Conservation (phyloP, 2,329 filamentous ascomycete species). For the Dactylellina haptotyla region DNA sequence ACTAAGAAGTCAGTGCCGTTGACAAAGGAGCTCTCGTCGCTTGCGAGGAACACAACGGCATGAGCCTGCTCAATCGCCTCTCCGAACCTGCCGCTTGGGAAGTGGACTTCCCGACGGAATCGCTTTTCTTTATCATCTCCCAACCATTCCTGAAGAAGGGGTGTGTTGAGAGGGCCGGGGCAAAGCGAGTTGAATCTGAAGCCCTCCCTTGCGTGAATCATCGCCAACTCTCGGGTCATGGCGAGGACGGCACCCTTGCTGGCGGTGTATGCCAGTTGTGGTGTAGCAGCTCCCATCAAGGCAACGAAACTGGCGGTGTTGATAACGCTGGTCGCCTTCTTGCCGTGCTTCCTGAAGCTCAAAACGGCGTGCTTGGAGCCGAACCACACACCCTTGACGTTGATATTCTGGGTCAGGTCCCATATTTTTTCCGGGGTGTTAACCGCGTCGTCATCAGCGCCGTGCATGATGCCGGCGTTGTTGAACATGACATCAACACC, state of each 20-base stretch:
- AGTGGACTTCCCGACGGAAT: conserved; percentile 84
- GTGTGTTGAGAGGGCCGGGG: conserved; percentile 90
- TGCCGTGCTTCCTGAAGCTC: conserved; percentile 79
- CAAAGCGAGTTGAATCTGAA: conserved; percentile 92
- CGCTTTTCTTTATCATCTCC: conserved; percentile 87
- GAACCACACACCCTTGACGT: conserved; percentile 98
- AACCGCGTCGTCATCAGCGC: conserved; percentile 79
- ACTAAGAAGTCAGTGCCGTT: conserved; percentile 93
- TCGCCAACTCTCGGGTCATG: conserved; percentile 87
- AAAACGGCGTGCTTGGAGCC: conserved; percentile 91
- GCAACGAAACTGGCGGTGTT: conserved; percentile 92
- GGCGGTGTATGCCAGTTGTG: conserved; percentile 91
- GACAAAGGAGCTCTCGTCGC: conserved; percentile 88
- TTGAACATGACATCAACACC: conserved; percentile 94
- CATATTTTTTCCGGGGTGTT: conserved; percentile 89
- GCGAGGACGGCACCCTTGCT: conserved; percentile 93
- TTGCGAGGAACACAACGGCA: conserved; percentile 85
- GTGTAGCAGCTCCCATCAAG: conserved; percentile 84
- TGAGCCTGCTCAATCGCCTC: conserved; percentile 95
- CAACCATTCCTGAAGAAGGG: conserved; percentile 90
- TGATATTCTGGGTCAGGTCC: conserved; percentile 92
- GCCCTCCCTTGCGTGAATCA: conserved; percentile 88
- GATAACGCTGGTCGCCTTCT: conserved; percentile 83
- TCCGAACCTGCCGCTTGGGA: conserved; percentile 86
- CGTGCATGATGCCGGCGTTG: conserved; percentile 97